Conservation (phyloP, 192 early-diverging fungal genomes). For the Backusella mclennaniae region DNA sequence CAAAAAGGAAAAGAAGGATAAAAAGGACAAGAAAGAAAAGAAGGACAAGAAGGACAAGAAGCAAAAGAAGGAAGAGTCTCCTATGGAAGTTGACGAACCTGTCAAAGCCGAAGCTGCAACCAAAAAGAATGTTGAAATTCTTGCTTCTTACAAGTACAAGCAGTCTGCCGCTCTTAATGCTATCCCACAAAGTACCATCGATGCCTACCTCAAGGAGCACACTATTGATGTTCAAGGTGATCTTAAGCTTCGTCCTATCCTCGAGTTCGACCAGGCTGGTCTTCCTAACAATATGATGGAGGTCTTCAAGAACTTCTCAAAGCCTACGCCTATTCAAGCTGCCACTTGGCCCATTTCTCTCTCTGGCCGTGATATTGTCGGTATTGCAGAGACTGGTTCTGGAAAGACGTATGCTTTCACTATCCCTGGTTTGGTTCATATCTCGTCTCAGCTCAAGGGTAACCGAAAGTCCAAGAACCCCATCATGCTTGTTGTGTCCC, state of each 20-base stretch:
- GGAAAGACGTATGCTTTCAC: slow-evolving; percentile 95
- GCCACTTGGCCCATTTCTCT: slow-evolving; percentile 90
- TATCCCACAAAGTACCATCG: slow-evolving; percentile 30
- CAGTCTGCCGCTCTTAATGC: slow-evolving; percentile 16
- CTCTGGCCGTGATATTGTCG: slow-evolving; percentile 80
- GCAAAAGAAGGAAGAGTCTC: slow-evolving; percentile 13
- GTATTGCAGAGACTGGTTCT: slow-evolving; percentile 97
- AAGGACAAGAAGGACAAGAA: slow-evolving; percentile 25
- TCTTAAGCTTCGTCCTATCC: slow-evolving; percentile 59
- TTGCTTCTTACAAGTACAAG: slow-evolving; percentile 24
- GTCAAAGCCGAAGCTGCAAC: not conserved
- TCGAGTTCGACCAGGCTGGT: slow-evolving; percentile 74
- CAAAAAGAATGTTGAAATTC: slow-evolving; percentile 9
- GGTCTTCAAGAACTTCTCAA: slow-evolving; percentile 65
- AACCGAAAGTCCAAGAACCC: slow-evolving; percentile 62
- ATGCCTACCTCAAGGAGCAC: slow-evolving; percentile 48
- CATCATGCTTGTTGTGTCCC: slow-evolving; percentile 81
- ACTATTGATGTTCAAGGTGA: slow-evolving; percentile 49
- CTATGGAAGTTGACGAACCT: slow-evolving; percentile 6
- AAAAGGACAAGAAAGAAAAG: slow-evolving; percentile 27
- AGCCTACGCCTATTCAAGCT: slow-evolving; percentile 93
- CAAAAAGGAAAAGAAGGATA: slow-evolving; percentile 39
- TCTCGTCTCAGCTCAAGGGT: slow-evolving; percentile 65
- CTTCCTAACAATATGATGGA: slow-evolving; percentile 67
- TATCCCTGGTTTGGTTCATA: slow-evolving; percentile 84